These are phyloP conservation scores for Fomitopsis betulina DNA, from an alignment of 1,284 basidiomycete species.

Conservation along the genomic window DNA sequence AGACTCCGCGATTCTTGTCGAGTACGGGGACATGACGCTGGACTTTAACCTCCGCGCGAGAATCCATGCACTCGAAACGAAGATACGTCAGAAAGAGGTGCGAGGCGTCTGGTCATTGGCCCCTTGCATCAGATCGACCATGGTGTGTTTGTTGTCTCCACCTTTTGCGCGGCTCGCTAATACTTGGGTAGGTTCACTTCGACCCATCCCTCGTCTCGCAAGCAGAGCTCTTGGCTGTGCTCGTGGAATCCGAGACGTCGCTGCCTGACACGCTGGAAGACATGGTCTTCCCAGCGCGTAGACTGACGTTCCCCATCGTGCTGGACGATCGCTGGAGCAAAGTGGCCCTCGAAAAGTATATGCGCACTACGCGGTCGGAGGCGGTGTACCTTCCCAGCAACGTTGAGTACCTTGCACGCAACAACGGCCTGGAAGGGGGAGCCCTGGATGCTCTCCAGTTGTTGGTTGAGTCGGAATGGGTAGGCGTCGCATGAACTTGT, in stretches of 20 bases:
- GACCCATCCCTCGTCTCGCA: conserved; percentile 40
- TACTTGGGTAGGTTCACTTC: conserved; percentile 41
- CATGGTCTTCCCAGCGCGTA: conserved; percentile 46
- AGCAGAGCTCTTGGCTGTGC: conserved; percentile 32
- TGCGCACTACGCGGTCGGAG: conserved; percentile 46
- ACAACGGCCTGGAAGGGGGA: conserved; percentile 52
- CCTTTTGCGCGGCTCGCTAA: neutral
- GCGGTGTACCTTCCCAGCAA: conserved; percentile 71
- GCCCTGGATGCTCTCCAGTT: conserved; percentile 39
- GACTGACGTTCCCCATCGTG: conserved; percentile 56
- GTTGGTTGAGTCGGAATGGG: conserved; percentile 46
- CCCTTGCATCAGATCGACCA: conserved; percentile 55
- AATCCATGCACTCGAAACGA: conserved; percentile 51
- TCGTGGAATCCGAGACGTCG: conserved; percentile 33
- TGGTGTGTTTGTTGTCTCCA: conserved; percentile 30
- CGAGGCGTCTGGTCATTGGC: conserved; percentile 40
- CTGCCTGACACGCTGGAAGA: conserved; percentile 37
- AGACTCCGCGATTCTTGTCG: conserved; percentile 54
- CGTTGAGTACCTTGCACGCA: conserved; percentile 59
- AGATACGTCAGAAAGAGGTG: conserved; percentile 29
- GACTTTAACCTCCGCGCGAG: conserved; percentile 48
- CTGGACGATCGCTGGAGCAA: conserved; percentile 58
- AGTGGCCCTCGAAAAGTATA: conserved; percentile 55
- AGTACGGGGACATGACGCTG: conserved; percentile 48
- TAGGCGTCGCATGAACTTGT: conserved; percentile 14